phyloP scores from a whole-genome alignment of 2,329 filamentous ascomycete genomes.

The Beauveria caledonica region DNA sequence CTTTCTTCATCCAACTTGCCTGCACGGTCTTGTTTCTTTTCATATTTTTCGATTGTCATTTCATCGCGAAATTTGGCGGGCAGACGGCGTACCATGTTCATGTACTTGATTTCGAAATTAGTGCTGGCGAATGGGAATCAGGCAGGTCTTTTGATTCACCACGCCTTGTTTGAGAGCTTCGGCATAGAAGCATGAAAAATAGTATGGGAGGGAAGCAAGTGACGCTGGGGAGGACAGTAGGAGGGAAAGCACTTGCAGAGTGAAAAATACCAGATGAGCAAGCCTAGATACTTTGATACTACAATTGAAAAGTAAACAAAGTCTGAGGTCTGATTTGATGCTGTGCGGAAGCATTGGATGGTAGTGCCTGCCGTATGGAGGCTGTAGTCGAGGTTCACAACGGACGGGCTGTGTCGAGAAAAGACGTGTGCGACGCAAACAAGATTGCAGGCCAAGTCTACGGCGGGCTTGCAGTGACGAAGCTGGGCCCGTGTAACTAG shows the following conservation, averaged over 20 bases:
- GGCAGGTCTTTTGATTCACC: constrained; percentile 27
- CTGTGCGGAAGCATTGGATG: not conserved
- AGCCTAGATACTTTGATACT: constrained; percentile 7
- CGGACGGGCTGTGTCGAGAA: not conserved
- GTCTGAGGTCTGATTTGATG: not conserved
- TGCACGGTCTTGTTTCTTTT: not conserved
- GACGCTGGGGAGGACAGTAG: not conserved
- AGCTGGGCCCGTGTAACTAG: not conserved
- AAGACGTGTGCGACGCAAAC: not conserved
- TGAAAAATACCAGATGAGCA: constrained; percentile 11
- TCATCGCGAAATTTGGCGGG: constrained; percentile 12
- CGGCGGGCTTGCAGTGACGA: not conserved
- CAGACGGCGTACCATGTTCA: constrained; percentile 11
- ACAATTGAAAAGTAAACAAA: constrained; percentile 4
- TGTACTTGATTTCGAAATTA: constrained; percentile 8
- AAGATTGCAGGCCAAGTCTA: not conserved
- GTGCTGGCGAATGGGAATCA: constrained; percentile 19
- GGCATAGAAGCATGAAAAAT: constrained; percentile 2
- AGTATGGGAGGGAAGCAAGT: not conserved
- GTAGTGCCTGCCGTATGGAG: not conserved
- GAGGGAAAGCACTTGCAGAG: constrained; percentile 1
- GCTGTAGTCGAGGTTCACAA: not conserved
- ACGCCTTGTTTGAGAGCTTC: constrained; percentile 11
- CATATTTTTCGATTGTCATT: constrained; percentile 2
- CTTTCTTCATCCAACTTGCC: constrained; percentile 1